A percentile compares a stretch with the other conserved stretches of the same genome.
Evolutionary conservation across 108 stramenopile species (phyloP).

Genomic region (Stephanodiscus minutulus): DNA sequence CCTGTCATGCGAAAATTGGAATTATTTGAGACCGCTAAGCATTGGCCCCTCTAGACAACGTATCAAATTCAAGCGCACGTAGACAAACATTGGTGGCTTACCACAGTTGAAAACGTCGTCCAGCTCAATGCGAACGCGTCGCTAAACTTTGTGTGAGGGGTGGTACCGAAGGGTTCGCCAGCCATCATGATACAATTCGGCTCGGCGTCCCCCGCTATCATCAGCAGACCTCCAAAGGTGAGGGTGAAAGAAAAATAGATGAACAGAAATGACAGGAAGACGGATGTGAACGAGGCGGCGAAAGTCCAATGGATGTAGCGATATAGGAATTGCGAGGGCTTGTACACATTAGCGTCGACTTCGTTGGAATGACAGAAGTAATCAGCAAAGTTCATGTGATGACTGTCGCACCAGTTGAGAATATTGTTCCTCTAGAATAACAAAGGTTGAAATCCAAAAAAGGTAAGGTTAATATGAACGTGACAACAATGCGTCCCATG

Average conservation of each 20-base stretch:
- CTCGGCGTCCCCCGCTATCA: constrained; percentile 13
- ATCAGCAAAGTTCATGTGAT: constrained; percentile 10
- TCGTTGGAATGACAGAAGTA: constrained; percentile 7
- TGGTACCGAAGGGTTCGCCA: constrained; percentile 35
- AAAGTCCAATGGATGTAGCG: constrained; percentile 51
- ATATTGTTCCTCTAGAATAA: not conserved
- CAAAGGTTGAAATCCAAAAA: not conserved
- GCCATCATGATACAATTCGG: constrained; percentile 40
- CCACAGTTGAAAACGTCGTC: constrained; percentile 81
- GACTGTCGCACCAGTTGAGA: constrained; percentile 6
- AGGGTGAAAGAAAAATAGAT: constrained; percentile 22
- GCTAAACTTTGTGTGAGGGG: constrained; percentile 45
- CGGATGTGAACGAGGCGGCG: constrained; percentile 18
- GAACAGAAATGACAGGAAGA: constrained; percentile 33
- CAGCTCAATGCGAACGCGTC: constrained; percentile 82
- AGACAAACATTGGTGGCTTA: no score
- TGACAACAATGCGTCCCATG: no score
- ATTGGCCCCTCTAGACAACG: not conserved
- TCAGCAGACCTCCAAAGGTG: constrained; percentile 24
- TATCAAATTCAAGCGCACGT: not conserved
- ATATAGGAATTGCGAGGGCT: constrained; percentile 26
- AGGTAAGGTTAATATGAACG: not conserved
- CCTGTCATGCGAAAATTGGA: constrained; percentile 1
- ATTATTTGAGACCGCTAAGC: not conserved
- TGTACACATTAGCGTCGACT: constrained; percentile 28